Evolutionary conservation across 1,284 basidiomycete genomes (phyloP).

Genomic region (Melampsora americana): DNA sequence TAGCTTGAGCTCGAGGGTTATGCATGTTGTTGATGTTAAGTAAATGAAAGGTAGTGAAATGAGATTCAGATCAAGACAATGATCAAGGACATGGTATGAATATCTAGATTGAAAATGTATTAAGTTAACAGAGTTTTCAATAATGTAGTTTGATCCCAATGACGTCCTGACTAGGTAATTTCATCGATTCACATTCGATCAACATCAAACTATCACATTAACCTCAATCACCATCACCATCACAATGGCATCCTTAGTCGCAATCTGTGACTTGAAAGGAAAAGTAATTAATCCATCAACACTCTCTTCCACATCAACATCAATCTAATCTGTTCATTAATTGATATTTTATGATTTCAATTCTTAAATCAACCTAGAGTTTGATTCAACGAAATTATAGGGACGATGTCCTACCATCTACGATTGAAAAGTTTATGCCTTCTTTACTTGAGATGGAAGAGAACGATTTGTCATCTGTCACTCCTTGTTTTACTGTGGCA

Average conservation of each 20-base stretch:
- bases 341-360: not conserved
- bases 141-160: not conserved
- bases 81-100: too few relatives aligned
- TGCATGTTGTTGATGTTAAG: constrained; percentile 28
- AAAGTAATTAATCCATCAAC: constrained; percentile 53
- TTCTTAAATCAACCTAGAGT: constrained; percentile 61
- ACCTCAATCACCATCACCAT: constrained; percentile 43
- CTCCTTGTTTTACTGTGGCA: constrained; percentile 78
- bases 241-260: constrained; percentile 61
- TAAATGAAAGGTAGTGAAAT: too few relatives aligned
- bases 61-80: too few relatives aligned
- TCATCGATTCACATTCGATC: not conserved
- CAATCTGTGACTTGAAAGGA: constrained; percentile 96
- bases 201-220: not conserved
- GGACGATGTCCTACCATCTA: constrained; percentile 85
- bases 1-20: constrained; percentile 41
- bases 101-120: too few relatives aligned
- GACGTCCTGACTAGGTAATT: not conserved
- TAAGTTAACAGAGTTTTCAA: not conserved
- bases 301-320: not conserved
- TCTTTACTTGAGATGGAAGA: constrained; percentile 95
- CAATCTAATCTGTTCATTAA: not conserved
- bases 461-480: constrained; percentile 79
- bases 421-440: constrained; percentile 90
- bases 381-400: constrained; percentile 96